A percentile compares a stretch with the other conserved stretches of the same genome.
Conservation (phyloP, 1,284 basidiomycete genomes). For the Ustilago xerochloae region DNA sequence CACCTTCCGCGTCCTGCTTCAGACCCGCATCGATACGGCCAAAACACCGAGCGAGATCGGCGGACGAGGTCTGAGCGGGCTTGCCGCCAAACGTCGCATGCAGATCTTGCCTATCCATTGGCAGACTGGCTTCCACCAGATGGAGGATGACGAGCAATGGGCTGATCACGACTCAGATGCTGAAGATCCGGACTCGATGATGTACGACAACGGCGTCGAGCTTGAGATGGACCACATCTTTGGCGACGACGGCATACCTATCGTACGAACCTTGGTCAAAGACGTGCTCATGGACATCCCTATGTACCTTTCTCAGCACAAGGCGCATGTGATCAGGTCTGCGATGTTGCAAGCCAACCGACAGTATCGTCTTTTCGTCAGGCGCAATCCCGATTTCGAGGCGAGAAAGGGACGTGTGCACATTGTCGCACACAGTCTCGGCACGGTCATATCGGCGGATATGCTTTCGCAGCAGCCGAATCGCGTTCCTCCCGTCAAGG, state of each 20-base stretch:
- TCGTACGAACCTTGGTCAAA: constrained; percentile 52
- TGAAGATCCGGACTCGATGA: constrained; percentile 40
- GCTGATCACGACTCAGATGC: constrained; percentile 59
- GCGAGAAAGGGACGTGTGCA: constrained; percentile 70
- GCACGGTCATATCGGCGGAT: constrained; percentile 72
- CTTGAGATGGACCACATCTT: constrained; percentile 64
- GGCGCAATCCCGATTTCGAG: constrained; percentile 70
- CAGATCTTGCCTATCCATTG: constrained; percentile 74
- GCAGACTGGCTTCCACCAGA: constrained; percentile 70
- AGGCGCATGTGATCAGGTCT: constrained; percentile 72
- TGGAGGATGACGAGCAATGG: constrained; percentile 70
- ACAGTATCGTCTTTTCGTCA: constrained; percentile 73
- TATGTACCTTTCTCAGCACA: constrained; percentile 70
- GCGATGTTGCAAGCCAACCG: constrained; percentile 65
- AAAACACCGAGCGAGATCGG: constrained; percentile 54
- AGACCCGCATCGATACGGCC: constrained; percentile 46
- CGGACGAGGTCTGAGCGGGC: constrained; percentile 41
- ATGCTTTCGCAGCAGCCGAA: constrained; percentile 73
- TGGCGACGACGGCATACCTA: constrained; percentile 53
- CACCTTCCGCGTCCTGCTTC: constrained; percentile 47
- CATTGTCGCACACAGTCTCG: constrained; percentile 71
- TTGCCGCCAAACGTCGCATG: constrained; percentile 67
- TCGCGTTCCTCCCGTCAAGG: constrained; percentile 62
- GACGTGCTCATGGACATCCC: constrained; percentile 72
- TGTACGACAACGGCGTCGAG: constrained; percentile 67